A percentile compares a stretch with the other conserved stretches of the same genome.
Evolutionary conservation across 139 green algal genomes (phyloP).

Genomic region (Diplosphaera chodatii): DNA sequence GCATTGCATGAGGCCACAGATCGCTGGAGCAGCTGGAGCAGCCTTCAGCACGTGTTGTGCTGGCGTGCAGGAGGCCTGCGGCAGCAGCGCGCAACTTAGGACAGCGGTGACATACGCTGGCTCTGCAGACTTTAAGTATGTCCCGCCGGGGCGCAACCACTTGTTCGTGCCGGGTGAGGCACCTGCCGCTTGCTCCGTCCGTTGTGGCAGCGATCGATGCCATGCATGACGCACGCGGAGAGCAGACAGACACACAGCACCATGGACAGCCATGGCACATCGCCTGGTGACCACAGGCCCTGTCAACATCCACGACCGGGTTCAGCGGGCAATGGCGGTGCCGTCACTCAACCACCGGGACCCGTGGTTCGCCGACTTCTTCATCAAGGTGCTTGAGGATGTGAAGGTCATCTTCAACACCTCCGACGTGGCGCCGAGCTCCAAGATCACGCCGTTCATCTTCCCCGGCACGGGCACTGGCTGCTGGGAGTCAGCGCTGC

Average conservation of each 20-base stretch:
- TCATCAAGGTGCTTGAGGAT: conserved; percentile 75
- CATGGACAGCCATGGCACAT: too few species aligned
- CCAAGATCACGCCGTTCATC: conserved; percentile 83
- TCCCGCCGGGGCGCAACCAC: conserved; percentile 82
- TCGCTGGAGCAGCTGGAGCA: too few species aligned
- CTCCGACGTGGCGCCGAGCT: conserved; percentile 56
- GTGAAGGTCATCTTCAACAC: conserved; percentile 79
- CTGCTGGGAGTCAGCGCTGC: conserved; percentile 88
- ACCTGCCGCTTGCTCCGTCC: too few species aligned
- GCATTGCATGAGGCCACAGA: too few species aligned
- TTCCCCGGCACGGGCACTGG: conserved; percentile 77
- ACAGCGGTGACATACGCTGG: not conserved
- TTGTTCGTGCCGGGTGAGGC: conserved; percentile 87
- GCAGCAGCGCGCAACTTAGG: not conserved
- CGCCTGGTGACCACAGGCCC: too few species aligned
- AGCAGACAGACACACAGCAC: too few species aligned
- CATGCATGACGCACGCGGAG: too few species aligned
- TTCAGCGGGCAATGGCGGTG: conserved; percentile 84
- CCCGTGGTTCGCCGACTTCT: conserved; percentile 86
- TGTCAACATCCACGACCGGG: conserved; percentile 92
- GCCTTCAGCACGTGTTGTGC: too few species aligned
- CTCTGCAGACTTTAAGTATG: conserved; percentile 57
- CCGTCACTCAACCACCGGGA: conserved; percentile 88
- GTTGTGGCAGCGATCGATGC: too few species aligned
- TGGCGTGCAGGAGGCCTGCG: not conserved